Conservation (phyloP, 164 flowering plant species). For the Macadamia tetraphylla region DNA sequence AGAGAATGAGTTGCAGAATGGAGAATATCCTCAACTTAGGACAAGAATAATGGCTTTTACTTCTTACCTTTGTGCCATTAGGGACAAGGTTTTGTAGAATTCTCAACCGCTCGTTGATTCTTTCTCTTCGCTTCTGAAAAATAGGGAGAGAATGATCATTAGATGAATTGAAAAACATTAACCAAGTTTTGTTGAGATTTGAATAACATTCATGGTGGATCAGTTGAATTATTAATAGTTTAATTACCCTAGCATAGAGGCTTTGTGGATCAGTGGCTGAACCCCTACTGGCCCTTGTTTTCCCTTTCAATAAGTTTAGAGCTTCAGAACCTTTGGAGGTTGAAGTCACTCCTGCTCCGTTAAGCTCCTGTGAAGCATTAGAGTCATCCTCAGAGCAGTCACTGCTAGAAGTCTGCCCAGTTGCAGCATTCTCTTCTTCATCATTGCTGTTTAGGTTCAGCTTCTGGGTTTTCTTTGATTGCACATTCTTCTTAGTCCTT, state of each 20-base stretch:
- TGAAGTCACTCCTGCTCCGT: slow-evolving; percentile 23
- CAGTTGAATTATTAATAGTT: neutral
- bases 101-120: slow-evolving; percentile 75
- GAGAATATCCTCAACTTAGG: no score
- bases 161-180: no score
- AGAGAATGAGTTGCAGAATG: neutral
- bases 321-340: neutral
- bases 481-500: slow-evolving; percentile 42
- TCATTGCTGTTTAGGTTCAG: slow-evolving; percentile 1
- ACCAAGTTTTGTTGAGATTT: neutral
- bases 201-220: neutral
- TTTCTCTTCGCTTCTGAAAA: slow-evolving; percentile 89
- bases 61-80: slow-evolving; percentile 85
- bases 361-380: slow-evolving; percentile 50
- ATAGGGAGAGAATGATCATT: slow-evolving; percentile 1
- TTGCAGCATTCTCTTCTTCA: slow-evolving; percentile 34
- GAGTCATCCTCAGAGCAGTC: slow-evolving; percentile 64
- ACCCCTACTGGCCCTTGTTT: slow-evolving; percentile 66
- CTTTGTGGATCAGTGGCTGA: slow-evolving; percentile 92
- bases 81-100: slow-evolving; percentile 84
- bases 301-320: slow-evolving; percentile 26
- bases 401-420: slow-evolving; percentile 41
- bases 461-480: slow-evolving; percentile 42
- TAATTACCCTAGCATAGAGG: slow-evolving; percentile 89
- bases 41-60: neutral